A percentile compares a stretch with the other conserved stretches of the same genome.
These are phyloP conservation scores for Chlorociboria aeruginascens DNA, from an alignment of 495 filamentous ascomycete genomes.

Conservation along the genomic window DNA sequence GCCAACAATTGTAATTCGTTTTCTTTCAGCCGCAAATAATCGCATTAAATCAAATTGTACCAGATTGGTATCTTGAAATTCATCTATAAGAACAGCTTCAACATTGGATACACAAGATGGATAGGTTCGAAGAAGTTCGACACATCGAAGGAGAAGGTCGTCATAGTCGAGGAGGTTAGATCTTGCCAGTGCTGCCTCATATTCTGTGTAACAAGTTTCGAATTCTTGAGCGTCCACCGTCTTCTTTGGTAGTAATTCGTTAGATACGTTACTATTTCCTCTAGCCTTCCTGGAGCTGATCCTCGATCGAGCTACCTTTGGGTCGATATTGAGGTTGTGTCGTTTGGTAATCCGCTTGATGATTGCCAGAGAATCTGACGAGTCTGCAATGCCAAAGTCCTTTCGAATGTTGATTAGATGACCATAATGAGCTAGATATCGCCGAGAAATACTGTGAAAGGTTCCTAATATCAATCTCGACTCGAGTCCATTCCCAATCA, in stretches of 20 bases:
- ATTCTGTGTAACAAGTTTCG: conserved; percentile 61
- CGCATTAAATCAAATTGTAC: conserved; percentile 95
- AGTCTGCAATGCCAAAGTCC: conserved; percentile 92
- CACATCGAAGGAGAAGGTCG: conserved; percentile 78
- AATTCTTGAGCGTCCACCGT: conserved; percentile 60
- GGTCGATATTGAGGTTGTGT: conserved; percentile 53
- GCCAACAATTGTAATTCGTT: conserved; percentile 84
- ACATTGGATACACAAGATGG: conserved; percentile 87
- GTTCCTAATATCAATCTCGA: conserved; percentile 79
- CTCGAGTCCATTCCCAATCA: conserved; percentile 68
- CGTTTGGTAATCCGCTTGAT: conserved; percentile 74
- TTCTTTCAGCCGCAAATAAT: conserved; percentile 60
- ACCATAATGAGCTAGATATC: conserved; percentile 80
- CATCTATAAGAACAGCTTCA: conserved; percentile 87
- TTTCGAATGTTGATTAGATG: conserved; percentile 68
- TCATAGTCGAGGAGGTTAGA: conserved; percentile 93
- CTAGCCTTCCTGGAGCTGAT: conserved; percentile 85
- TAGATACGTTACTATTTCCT: conserved; percentile 22
- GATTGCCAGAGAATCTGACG: conserved; percentile 62
- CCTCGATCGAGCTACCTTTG: conserved; percentile 51
- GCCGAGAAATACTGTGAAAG: conserved; percentile 86
- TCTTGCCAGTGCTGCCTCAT: conserved; percentile 57
- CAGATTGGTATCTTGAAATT: conserved; percentile 95
- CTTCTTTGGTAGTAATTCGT: conserved; percentile 15
- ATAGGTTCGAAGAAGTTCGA: conserved; percentile 61